phyloP scores from a whole-genome alignment of 169 alveolate species.

The Cryptosporidium meleagridis region DNA sequence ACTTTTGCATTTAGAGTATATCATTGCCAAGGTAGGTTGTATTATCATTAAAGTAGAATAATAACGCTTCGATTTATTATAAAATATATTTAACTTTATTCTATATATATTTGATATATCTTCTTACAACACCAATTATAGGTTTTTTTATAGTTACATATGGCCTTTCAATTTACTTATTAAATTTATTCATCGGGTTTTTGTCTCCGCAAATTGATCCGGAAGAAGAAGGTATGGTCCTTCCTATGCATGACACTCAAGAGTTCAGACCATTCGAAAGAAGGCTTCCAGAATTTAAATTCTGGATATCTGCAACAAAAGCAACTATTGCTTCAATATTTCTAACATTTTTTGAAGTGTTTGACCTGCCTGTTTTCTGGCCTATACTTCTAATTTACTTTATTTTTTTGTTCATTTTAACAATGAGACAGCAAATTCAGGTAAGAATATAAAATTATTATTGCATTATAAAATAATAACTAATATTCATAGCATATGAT shows the following conservation, averaged over 20 bases:
- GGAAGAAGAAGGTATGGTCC: conserved; percentile 85
- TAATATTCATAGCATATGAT: conserved; percentile 76
- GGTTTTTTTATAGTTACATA: conserved; percentile 88
- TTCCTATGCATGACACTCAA: conserved; percentile 82
- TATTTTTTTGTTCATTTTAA: conserved; percentile 84
- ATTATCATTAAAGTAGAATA: background rate
- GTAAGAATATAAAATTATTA: conserved; percentile 1
- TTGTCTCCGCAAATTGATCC: conserved; percentile 88
- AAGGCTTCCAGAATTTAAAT: conserved; percentile 88
- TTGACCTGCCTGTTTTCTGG: conserved; percentile 93
- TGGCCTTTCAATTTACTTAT: conserved; percentile 85
- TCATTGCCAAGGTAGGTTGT: conserved; percentile 71
- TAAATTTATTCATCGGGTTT: conserved; percentile 86
- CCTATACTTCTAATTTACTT: conserved; percentile 90
- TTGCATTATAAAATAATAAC: background rate
- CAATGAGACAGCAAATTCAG: conserved; percentile 91
- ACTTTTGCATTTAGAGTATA: conserved; percentile 78
- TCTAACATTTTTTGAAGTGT: conserved; percentile 80
- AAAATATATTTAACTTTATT: background rate
- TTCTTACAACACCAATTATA: background rate
- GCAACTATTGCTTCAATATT: conserved; percentile 80
- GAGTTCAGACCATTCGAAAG: conserved; percentile 91
- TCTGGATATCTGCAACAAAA: conserved; percentile 87
- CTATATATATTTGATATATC: background rate
- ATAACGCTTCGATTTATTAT: background rate